These are phyloP conservation scores for Paragyromitra xinjiangensis DNA, from an alignment of 495 filamentous ascomycete species.

Conservation along the genomic window DNA sequence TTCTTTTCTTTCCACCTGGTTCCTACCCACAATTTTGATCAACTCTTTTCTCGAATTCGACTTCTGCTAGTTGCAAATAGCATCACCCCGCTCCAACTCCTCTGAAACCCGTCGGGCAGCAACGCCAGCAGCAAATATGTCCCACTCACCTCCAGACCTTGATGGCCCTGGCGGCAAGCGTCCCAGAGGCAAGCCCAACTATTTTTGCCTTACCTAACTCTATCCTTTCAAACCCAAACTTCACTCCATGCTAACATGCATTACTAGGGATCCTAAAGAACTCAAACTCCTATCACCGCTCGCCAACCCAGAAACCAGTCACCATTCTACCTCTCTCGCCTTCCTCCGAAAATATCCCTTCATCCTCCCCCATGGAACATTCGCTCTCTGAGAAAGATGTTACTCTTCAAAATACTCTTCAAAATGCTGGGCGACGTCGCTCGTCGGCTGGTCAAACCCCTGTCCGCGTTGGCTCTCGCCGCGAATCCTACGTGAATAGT, in stretches of 20 bases:
- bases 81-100: conserved; percentile 22
- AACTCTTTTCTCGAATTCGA: not conserved
- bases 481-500: conserved; percentile 67
- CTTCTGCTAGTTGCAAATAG: conserved; percentile 15
- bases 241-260: conserved; percentile 23
- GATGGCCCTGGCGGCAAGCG: conserved; percentile 66
- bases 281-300: conserved; percentile 67
- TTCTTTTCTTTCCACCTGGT: not conserved
- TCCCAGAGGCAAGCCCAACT: conserved; percentile 73
- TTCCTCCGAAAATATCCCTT: conserved; percentile 51
- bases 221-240: conserved; percentile 14
- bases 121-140: conserved; percentile 36
- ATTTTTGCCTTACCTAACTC: conserved; percentile 12
- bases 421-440: conserved; percentile 90
- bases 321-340: conserved; percentile 62
- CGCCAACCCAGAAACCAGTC: conserved; percentile 63
- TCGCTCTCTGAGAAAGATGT: conserved; percentile 79
- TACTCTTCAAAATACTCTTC: conserved; percentile 89
- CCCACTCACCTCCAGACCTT: conserved; percentile 55
- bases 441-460: conserved; percentile 70
- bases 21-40: conserved; percentile 4
- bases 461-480: conserved; percentile 70
- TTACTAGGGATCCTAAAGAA: conserved; percentile 92
- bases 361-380: conserved; percentile 57
- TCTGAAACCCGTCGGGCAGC: conserved; percentile 28